Percentiles rank a stretch among this genome's conserved stretches.
Conservation (phyloP, 208 protist species). For the Endotrypanum monterogeii region DNA sequence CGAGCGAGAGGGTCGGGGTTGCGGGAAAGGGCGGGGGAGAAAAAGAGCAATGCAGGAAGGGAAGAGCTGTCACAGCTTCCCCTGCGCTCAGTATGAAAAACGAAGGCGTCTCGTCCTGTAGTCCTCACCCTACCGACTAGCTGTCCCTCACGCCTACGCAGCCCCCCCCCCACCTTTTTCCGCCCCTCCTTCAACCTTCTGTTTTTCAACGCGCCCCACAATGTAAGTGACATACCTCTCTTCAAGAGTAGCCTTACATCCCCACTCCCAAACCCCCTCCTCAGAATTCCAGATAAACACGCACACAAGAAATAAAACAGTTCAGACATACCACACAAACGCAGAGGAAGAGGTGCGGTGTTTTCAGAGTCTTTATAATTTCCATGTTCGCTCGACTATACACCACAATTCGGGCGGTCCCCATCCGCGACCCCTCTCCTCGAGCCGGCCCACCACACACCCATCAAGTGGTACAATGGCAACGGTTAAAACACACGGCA, state of each 20-base stretch:
- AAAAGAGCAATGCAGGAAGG: background rate
- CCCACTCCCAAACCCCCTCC: background rate
- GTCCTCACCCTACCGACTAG: background rate
- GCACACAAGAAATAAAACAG: background rate
- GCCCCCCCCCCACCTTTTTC: background rate
- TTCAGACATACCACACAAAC: background rate
- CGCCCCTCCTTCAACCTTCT: background rate
- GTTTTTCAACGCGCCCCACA: background rate
- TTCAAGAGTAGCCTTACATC: background rate
- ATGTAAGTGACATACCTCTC: no score
- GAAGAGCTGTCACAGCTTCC: background rate
- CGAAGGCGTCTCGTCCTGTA: background rate
- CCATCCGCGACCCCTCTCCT: no score
- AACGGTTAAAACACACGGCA: background rate
- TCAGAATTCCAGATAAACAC: background rate
- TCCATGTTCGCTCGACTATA: background rate
- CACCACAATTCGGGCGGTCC: background rate
- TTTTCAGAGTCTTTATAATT: background rate
- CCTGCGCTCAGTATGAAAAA: background rate
- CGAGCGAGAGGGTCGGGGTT: background rate
- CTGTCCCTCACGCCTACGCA: background rate
- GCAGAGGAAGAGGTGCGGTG: background rate
- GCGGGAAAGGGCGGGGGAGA: no score
- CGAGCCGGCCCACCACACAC: background rate
- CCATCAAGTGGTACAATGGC: background rate